Base-by-base conservation (phyloP, 805 yeast genomes). In the Wilhelminamyces savonicus region DNA sequence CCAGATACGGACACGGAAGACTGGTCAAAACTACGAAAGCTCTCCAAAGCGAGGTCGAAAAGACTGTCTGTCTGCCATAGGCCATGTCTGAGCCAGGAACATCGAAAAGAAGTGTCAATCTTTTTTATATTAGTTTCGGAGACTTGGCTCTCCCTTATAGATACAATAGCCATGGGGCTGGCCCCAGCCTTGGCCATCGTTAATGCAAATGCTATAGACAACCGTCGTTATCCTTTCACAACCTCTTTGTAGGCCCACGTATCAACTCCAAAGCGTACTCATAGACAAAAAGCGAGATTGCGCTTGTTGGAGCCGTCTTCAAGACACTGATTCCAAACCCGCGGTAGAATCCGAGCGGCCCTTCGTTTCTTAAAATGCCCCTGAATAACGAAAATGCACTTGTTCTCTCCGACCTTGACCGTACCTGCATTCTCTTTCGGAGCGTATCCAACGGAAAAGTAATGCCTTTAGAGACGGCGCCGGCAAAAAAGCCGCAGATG, bases 401-500 rank as follows among this genome's bases (percentile, higher is more conserved):
- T 11, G 13, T 24, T n/a, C 17, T 21, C 23, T 17, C 26, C 16
- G 3, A 12, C 23, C 16, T 24, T 13, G 7, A 13, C 11, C n/a
- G 37, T 56, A 88, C 75, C 51, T 90, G 97, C 25, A 82, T 55
- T 22, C 95, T 62, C 46, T 86, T 77, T 14, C 96, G 65, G 2
- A 88, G 50, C 0, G 94, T 75, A 52, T 92, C 98, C 25, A 92
- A 51, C 0, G 98, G 98, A 54, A 85, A 92, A 0, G 85, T 78
- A 0, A 76, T 40, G 0, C 77, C 71, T 52, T 92, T 92, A 9
- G 94, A 72, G 3, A 75, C 41, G 0, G 76, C 63, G 0, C 97
- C 97, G 0, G 96, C 95, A 0, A 75, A 28, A 22, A 85, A 60
- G 26, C 95, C 82, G 50, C 90, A 72, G 21, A 71, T 34, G 5